Evolutionary conservation across 208 protist species (phyloP).

Genomic region (Trypanosoma scelopori): DNA sequence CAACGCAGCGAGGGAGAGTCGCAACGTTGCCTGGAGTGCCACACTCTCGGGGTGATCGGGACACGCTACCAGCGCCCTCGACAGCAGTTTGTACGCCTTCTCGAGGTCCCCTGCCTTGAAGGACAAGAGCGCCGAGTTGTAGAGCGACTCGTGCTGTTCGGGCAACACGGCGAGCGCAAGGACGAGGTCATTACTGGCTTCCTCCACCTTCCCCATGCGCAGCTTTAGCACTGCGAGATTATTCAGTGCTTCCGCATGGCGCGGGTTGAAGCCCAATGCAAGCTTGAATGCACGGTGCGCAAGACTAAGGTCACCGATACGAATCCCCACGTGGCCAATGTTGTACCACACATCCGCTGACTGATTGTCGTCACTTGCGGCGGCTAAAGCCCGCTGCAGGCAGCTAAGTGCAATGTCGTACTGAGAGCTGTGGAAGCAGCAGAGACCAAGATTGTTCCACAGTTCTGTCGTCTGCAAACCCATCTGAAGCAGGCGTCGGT

Average conservation of each 20-base stretch:
- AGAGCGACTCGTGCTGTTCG: conserved; percentile 89
- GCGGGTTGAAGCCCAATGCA: conserved; percentile 80
- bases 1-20: conserved; percentile 49
- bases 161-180: conserved; percentile 69
- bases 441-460: conserved; percentile 96
- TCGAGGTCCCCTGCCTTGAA: conserved; percentile 84
- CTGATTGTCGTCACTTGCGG: conserved; percentile 64
- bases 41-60: conserved; percentile 87
- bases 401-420: conserved; percentile 93
- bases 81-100: conserved; percentile 58
- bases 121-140: conserved; percentile 86
- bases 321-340: conserved; percentile 93
- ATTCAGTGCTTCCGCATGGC: conserved; percentile 93
- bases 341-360: conserved; percentile 95
- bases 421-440: conserved; percentile 93
- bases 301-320: conserved; percentile 87
- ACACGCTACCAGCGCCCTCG: conserved; percentile 62
- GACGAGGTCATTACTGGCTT: conserved; percentile 69
- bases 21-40: conserved; percentile 58
- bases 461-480: conserved; percentile 91
- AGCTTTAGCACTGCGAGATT: conserved; percentile 94
- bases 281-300: conserved; percentile 93
- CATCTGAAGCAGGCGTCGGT: conserved; percentile 94
- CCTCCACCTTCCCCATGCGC: conserved; percentile 39
- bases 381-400: conserved; percentile 85